phyloP scores from a whole-genome alignment of 208 protist species.

The Trypanosoma caninum region DNA sequence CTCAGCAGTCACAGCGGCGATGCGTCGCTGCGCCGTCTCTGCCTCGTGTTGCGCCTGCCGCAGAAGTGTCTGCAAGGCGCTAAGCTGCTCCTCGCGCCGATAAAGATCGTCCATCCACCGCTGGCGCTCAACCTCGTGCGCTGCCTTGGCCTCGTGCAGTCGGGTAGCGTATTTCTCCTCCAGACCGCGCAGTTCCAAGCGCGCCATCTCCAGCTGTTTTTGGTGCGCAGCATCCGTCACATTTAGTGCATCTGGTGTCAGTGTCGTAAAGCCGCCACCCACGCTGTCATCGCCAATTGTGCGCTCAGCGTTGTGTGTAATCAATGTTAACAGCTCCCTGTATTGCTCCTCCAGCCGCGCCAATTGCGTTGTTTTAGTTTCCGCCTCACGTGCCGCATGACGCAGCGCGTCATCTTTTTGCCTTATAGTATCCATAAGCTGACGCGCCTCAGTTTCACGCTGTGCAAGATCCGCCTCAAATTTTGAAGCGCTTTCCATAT shows the following conservation, averaged over 20 bases:
- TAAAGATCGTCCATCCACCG: constrained; percentile 57
- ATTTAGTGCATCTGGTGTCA: constrained; percentile 6
- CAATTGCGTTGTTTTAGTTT: constrained; percentile 18
- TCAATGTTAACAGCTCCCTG: constrained; percentile 29
- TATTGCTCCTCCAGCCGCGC: constrained; percentile 34
- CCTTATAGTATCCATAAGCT: constrained; percentile 25
- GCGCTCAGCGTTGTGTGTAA: constrained; percentile 6
- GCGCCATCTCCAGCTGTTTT: constrained; percentile 25
- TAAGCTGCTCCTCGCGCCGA: constrained; percentile 54
- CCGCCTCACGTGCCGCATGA: constrained; percentile 23
- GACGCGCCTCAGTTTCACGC: constrained; percentile 27
- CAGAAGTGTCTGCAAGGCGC: constrained; percentile 52
- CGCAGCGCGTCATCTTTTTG: constrained; percentile 33
- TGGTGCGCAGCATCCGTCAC: constrained; percentile 24
- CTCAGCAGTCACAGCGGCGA: constrained; percentile 44
- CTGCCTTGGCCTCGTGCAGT: constrained; percentile 20
- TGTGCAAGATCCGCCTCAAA: constrained; percentile 23
- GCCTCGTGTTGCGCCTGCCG: constrained; percentile 56
- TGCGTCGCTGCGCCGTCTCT: constrained; percentile 31
- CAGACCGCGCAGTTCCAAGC: constrained; percentile 18
- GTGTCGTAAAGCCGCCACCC: background rate
- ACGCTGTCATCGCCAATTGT: background rate
- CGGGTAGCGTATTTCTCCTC: constrained; percentile 16
- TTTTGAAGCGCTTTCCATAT: constrained; percentile 18
- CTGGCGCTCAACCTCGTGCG: constrained; percentile 40